phyloP scores from a whole-genome alignment of 352 stramenopile genomes.

The Phytophthora sansomeana region DNA sequence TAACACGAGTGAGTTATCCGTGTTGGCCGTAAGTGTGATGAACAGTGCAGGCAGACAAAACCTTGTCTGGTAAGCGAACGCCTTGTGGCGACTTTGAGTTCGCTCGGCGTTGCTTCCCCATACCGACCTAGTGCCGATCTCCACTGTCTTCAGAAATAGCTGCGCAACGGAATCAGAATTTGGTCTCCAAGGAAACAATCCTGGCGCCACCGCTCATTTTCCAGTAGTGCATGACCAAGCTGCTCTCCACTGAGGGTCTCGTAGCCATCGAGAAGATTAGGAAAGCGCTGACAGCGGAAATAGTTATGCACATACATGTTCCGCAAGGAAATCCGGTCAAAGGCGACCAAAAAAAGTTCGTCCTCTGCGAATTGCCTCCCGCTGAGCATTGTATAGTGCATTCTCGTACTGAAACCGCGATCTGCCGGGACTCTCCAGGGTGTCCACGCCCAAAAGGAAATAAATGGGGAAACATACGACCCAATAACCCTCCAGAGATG shows the following conservation, averaged over 20 bases:
- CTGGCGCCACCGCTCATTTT: neutral
- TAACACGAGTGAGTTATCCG: neutral
- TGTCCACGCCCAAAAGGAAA: too few relatives aligned
- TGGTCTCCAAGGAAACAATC: neutral
- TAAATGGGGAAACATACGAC: too few relatives aligned
- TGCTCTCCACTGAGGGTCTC: neutral
- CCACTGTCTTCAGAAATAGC: conserved; percentile 1
- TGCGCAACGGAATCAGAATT: neutral
- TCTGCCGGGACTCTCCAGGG: neutral
- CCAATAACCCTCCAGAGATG: too few relatives aligned
- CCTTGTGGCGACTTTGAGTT: too few relatives aligned
- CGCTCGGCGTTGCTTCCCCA: neutral
- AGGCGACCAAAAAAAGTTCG: conserved; percentile 21
- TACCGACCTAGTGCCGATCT: neutral
- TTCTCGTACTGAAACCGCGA: neutral
- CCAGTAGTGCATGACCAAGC: neutral
- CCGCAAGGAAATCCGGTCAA: conserved; percentile 16
- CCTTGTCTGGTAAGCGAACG: neutral
- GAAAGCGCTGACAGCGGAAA: conserved; percentile 1
- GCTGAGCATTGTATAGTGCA: conserved; percentile 2
- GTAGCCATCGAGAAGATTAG: neutral
- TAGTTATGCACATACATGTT: conserved; percentile 9
- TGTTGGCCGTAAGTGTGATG: conserved; percentile 2
- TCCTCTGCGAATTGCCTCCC: conserved; percentile 19
- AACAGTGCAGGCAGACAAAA: conserved; percentile 4